A percentile compares a stretch with the other conserved stretches of the same genome.
phyloP scores from a whole-genome alignment of 2,329 filamentous ascomycete genomes.

The Hymenoscyphus infarciens region DNA sequence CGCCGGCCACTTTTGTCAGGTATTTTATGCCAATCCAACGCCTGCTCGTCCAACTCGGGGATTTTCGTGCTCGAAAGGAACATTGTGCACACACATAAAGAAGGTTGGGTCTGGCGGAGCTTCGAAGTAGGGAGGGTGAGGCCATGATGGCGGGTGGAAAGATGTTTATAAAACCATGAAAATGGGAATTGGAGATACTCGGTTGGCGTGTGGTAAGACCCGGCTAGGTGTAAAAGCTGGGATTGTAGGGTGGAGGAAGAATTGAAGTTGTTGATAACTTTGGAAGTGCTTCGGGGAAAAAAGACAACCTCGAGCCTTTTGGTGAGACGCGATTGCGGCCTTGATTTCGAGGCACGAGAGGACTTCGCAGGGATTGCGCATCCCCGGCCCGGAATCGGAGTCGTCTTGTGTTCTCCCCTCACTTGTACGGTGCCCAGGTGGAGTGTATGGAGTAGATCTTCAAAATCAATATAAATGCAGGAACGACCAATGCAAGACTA shows the following conservation, averaged over 20 bases:
- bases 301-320: background rate
- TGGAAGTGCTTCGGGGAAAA: background rate
- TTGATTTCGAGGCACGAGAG: background rate
- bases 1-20: conserved; percentile 34
- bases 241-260: background rate
- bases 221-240: background rate
- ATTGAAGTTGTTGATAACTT: background rate
- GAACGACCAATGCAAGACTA: too few species aligned
- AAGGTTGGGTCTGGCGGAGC: conserved; percentile 22
- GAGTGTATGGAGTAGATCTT: too few species aligned
- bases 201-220: background rate
- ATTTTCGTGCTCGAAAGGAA: conserved; percentile 25
- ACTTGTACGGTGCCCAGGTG: too few species aligned
- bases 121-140: conserved; percentile 28
- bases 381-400: background rate
- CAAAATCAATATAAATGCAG: too few species aligned
- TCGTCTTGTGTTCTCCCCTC: too few species aligned
- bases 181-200: background rate
- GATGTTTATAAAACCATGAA: conserved; percentile 6
- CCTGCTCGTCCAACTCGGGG: conserved; percentile 17
- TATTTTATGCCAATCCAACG: conserved; percentile 36
- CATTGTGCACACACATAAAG: conserved; percentile 34
- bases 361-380: background rate
- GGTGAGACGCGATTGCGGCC: background rate
- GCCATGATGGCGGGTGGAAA: conserved; percentile 28